A percentile compares a stretch with the other conserved stretches of the same genome.
Conservation (phyloP, 768 basidiomycete species). For the Leucocoprinus birnbaumii region DNA sequence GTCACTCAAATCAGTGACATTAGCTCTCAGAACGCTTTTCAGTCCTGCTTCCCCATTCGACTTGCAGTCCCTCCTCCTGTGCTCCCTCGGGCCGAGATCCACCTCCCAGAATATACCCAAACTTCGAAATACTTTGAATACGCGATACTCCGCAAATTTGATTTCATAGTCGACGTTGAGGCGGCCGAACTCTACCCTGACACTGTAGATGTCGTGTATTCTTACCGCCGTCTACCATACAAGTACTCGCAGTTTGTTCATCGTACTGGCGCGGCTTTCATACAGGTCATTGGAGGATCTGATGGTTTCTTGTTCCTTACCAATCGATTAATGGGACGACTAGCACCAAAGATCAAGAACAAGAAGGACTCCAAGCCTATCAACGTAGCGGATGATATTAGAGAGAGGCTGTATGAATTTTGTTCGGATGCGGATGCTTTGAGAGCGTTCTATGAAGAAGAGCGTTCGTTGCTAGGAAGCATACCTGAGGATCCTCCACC, state of each 20-base stretch:
- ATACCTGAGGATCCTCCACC: constrained; percentile 53
- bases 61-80: constrained; percentile 76
- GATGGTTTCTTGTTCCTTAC: constrained; percentile 88
- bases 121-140: constrained; percentile 78
- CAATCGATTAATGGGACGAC: constrained; percentile 77
- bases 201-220: constrained; percentile 82
- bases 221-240: constrained; percentile 78
- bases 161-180: constrained; percentile 84
- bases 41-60: constrained; percentile 82
- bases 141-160: constrained; percentile 69
- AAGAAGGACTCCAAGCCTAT: constrained; percentile 59
- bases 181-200: constrained; percentile 75
- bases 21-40: constrained; percentile 82
- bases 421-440: constrained; percentile 58
- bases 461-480: constrained; percentile 46
- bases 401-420: constrained; percentile 57
- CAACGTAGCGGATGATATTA: constrained; percentile 59
- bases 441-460: constrained; percentile 70
- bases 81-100: constrained; percentile 61
- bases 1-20: constrained; percentile 91
- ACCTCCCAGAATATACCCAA: constrained; percentile 66
- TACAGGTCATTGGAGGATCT: constrained; percentile 78
- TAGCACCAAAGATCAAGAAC: constrained; percentile 50
- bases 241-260: constrained; percentile 92
- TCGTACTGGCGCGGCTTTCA: constrained; percentile 83